Evolutionary conservation across 352 stramenopile species (phyloP), one percentile per base, ranked within the genome.

Genomic region (Phytophthora pini): DNA sequence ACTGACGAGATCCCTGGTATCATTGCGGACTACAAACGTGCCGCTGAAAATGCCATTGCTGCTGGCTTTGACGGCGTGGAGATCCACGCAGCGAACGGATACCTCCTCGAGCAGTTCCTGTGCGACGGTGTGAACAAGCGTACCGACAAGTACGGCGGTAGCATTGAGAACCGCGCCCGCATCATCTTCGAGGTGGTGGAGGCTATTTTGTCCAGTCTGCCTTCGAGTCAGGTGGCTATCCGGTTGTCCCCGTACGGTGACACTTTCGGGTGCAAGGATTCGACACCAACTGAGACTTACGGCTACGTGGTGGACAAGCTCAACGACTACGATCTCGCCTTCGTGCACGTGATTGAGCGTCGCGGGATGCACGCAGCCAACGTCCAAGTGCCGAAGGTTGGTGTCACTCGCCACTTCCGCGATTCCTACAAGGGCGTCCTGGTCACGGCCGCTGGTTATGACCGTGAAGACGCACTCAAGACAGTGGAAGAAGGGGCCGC

Each of bases 11-110:
- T 97, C 54, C 56, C 76, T 26, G 22, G 43, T 9, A 71, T 82
- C 5, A 70, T 97, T 5, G 44, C 85, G 15, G 81, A 93, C 50
- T 97, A 85, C 73, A 70, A 74, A 10, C 56, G 73, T 27, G 84
- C 70, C 0, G 88, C 89, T 0, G 52, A 68, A 22, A 79, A 78
- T 11, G 76, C 82, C 11, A 80, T 88, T n/a, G 64, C 81, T 15
- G 90, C 89, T 7, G 92, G 92, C 13, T 97, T 97, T 65, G 92
- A 98, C 51, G 90, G 91, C 13, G 78, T 98, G 9, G 89, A 98
- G 55, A 57, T 98, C 26, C 91, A 98, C 67, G 62, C 36, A 6
- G 90, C 84, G 3, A 95, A 98, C 63, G 93, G 92, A 8, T 98
- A 97, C 56, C 64, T 98, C 9, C 68, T 98, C 34, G 89, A 97